Conservation (phyloP, 805 yeast genomes). For the Starmerella cellae region DNA sequence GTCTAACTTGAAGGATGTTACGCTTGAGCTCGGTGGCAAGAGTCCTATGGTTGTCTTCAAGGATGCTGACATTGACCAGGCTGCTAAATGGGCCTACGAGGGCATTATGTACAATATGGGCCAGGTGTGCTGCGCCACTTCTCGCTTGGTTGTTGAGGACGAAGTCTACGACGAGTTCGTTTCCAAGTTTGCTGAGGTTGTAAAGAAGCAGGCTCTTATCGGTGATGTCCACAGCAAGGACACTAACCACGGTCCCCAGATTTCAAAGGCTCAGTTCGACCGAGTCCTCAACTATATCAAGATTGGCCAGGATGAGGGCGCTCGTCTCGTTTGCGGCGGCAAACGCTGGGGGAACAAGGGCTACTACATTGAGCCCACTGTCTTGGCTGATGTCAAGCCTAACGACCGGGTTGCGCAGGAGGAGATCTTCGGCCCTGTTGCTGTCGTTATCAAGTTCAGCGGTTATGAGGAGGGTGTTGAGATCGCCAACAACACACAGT, state of each 20-base stretch:
- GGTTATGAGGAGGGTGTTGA: constrained; percentile 69
- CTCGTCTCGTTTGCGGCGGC: constrained; percentile 66
- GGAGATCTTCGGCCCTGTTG: constrained; percentile 93
- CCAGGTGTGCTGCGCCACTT: constrained; percentile 92
- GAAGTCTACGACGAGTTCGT: constrained; percentile 66
- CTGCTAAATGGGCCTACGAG: constrained; percentile 58
- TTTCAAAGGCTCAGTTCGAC: constrained; percentile 63
- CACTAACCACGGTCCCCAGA: constrained; percentile 84
- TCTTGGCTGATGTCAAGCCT: constrained; percentile 68
- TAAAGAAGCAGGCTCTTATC: constrained; percentile 37
- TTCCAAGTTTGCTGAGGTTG: constrained; percentile 42
- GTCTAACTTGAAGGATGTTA: constrained; percentile 73
- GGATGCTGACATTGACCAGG: constrained; percentile 67
- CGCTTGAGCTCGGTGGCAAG: constrained; percentile 93
- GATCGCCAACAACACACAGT: constrained; percentile 66
- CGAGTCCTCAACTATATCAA: constrained; percentile 67
- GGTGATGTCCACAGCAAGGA: constrained; percentile 78
- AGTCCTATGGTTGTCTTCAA: constrained; percentile 81
- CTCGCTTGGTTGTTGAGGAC: constrained; percentile 81
- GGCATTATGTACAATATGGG: constrained; percentile 93
- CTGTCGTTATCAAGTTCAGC: constrained; percentile 65
- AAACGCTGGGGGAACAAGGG: constrained; percentile 51
- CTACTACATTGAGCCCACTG: constrained; percentile 49
- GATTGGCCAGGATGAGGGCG: constrained; percentile 66
- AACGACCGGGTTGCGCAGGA: constrained; percentile 66